Conservation (phyloP, 129 eudicot species). For the Flaveria sonorensis region DNA sequence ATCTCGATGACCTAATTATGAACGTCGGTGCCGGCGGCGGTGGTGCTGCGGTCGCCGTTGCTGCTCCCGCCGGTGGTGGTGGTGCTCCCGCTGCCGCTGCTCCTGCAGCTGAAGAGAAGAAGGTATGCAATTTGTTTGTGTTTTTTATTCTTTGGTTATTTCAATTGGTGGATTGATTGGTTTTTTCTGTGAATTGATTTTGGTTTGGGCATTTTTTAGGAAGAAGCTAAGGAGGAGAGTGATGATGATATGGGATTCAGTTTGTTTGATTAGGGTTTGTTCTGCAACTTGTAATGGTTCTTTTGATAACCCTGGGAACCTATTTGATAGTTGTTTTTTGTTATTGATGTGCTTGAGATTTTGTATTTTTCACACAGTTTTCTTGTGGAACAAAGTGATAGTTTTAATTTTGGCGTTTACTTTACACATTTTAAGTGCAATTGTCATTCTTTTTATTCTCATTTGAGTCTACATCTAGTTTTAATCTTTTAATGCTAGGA, state of each 20-base stretch:
- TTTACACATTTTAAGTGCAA: background rate
- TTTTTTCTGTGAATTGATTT: background rate
- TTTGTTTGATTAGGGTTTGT: slow-evolving; percentile 51
- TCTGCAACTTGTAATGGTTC: slow-evolving; percentile 24
- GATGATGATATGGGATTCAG: slow-evolving; percentile 79
- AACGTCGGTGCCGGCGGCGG: slow-evolving; percentile 67
- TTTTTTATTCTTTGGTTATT: background rate
- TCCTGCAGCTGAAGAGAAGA: slow-evolving; percentile 65
- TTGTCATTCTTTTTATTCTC: background rate
- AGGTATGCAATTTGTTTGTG: slow-evolving; percentile 37
- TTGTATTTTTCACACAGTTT: slow-evolving; percentile 20
- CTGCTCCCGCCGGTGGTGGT: slow-evolving; percentile 55
- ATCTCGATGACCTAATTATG: slow-evolving; percentile 53
- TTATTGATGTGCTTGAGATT: slow-evolving; percentile 15
- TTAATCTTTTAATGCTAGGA: too few species aligned
- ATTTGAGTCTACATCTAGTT: background rate
- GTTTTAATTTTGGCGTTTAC: slow-evolving; percentile 17
- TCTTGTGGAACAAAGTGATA: slow-evolving; percentile 13
- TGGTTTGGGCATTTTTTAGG: slow-evolving; percentile 34
- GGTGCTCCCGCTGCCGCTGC: slow-evolving; percentile 48
- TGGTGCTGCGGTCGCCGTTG: slow-evolving; percentile 46
- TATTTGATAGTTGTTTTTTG: slow-evolving; percentile 14
- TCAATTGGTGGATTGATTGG: background rate
- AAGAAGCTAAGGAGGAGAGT: slow-evolving; percentile 71
- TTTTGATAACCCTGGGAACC: slow-evolving; percentile 10